These are phyloP conservation scores for Pseudofabraea citricarpa DNA, from an alignment of 2,329 filamentous ascomycete species.

Conservation along the genomic window DNA sequence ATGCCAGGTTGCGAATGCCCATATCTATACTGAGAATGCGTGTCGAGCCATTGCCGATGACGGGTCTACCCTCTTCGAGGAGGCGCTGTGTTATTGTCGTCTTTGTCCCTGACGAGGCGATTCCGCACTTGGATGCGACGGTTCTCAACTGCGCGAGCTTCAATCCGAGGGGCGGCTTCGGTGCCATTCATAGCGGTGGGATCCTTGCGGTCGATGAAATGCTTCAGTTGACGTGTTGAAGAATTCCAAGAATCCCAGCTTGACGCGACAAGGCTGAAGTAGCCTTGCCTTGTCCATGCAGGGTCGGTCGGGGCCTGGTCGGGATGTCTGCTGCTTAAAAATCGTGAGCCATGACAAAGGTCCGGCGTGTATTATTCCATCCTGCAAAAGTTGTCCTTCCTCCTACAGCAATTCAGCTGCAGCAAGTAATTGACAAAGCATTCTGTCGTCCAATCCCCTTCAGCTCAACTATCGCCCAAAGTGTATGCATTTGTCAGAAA, in stretches of 20 bases:
- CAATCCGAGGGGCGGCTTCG: constrained; percentile 29
- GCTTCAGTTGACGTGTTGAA: background rate
- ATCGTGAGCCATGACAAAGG: no score
- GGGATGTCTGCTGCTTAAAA: no score
- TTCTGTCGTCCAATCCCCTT: no score
- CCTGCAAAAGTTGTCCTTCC: no score
- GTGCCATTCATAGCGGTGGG: constrained; percentile 24
- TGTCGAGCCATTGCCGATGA: constrained; percentile 13
- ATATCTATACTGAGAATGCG: constrained; percentile 75
- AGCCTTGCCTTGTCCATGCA: no score
- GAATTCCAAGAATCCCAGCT: background rate
- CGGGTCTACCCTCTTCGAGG: constrained; percentile 28
- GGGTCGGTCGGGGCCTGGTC: no score
- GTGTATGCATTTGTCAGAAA: no score
- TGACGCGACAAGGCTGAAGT: background rate
- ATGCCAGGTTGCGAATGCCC: constrained; percentile 78
- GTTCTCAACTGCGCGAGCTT: constrained; percentile 51
- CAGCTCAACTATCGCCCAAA: no score
- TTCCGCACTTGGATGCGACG: constrained; percentile 56
- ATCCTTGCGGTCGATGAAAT: background rate
- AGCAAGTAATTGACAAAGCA: no score
- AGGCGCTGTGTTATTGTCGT: constrained; percentile 47
- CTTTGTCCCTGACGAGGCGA: constrained; percentile 56
- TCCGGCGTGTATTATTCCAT: no score
- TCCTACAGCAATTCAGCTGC: no score